Percentiles rank a stretch among this genome's conserved stretches.
phyloP scores from a whole-genome alignment of 1,284 basidiomycete genomes.

The Phylloporus sp. region DNA sequence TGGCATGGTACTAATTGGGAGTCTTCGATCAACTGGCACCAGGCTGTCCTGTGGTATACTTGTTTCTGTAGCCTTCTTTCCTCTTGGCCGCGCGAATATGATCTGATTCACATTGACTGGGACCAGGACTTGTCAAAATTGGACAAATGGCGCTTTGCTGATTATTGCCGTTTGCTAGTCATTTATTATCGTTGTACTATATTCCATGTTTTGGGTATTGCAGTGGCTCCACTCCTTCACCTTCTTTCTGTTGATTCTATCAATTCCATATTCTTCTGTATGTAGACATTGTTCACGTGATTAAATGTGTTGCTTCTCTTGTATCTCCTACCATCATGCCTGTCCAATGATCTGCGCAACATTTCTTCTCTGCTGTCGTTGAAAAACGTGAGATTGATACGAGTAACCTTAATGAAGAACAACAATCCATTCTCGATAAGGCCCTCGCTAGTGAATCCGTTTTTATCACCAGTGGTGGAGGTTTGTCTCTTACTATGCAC shows the following conservation, averaged over 20 bases:
- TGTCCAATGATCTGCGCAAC: too few relatives aligned
- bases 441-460: too few relatives aligned
- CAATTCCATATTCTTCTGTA: too few relatives aligned
- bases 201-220: not conserved
- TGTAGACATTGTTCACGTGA: too few relatives aligned
- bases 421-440: too few relatives aligned
- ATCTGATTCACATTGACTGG: conserved; percentile 11
- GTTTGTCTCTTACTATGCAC: too few relatives aligned
- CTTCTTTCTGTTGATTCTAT: not conserved
- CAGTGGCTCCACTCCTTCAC: not conserved
- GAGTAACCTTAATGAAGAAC: too few relatives aligned
- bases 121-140: not conserved
- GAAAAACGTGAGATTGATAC: too few relatives aligned
- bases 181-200: conserved; percentile 9
- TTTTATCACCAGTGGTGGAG: too few relatives aligned
- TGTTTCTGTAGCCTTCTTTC: conserved; percentile 2
- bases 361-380: too few relatives aligned
- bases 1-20: conserved; percentile 12
- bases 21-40: not conserved
- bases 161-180: conserved; percentile 1
- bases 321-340: too few relatives aligned
- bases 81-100: conserved; percentile 7
- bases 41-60: conserved; percentile 18
- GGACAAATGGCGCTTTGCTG: not conserved
- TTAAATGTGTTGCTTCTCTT: too few relatives aligned